Evolutionary conservation across 768 basidiomycete species (phyloP).

Genomic region (Naematelia encephala): DNA sequence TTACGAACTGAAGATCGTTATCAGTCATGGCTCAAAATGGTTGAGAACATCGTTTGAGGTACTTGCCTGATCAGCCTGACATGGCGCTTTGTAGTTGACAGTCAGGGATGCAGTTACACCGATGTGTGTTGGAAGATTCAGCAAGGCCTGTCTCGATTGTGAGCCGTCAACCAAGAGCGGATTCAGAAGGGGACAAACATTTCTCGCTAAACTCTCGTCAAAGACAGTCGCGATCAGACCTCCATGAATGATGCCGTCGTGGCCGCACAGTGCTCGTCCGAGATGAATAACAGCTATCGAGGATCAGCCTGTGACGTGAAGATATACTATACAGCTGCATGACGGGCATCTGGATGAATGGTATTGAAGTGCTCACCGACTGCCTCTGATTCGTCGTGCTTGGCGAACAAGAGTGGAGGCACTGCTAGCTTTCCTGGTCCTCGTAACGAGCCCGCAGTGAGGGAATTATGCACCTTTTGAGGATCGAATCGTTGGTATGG

Average conservation of each 20-base stretch:
- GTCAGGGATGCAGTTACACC: slow-evolving; percentile 86
- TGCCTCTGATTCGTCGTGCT: slow-evolving; percentile 71
- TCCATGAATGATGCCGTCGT: slow-evolving; percentile 93
- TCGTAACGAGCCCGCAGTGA: slow-evolving; percentile 78
- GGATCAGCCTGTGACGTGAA: slow-evolving; percentile 54
- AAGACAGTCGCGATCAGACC: slow-evolving; percentile 84
- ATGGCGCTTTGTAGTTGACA: slow-evolving; percentile 80
- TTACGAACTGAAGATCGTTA: slow-evolving; percentile 68
- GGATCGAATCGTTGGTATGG: slow-evolving; percentile 70
- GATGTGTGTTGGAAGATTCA: slow-evolving; percentile 79
- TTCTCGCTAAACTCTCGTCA: slow-evolving; percentile 75
- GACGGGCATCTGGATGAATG: background rate
- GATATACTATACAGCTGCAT: no score
- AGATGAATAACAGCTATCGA: slow-evolving; percentile 67
- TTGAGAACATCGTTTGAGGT: background rate
- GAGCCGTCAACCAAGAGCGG: background rate
- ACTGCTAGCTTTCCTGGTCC: slow-evolving; percentile 84
- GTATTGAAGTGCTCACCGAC: slow-evolving; percentile 47
- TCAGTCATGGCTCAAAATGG: background rate
- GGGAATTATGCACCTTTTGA: slow-evolving; percentile 70
- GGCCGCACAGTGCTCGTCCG: slow-evolving; percentile 75
- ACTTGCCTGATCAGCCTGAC: slow-evolving; percentile 76
- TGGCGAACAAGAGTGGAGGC: slow-evolving; percentile 69
- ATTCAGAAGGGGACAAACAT: slow-evolving; percentile 57
- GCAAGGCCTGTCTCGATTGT: slow-evolving; percentile 64